Percentiles rank a stretch among this genome's conserved stretches.
phyloP scores from a whole-genome alignment of 2,329 filamentous ascomycete genomes.

The Sporothrix phasma region DNA sequence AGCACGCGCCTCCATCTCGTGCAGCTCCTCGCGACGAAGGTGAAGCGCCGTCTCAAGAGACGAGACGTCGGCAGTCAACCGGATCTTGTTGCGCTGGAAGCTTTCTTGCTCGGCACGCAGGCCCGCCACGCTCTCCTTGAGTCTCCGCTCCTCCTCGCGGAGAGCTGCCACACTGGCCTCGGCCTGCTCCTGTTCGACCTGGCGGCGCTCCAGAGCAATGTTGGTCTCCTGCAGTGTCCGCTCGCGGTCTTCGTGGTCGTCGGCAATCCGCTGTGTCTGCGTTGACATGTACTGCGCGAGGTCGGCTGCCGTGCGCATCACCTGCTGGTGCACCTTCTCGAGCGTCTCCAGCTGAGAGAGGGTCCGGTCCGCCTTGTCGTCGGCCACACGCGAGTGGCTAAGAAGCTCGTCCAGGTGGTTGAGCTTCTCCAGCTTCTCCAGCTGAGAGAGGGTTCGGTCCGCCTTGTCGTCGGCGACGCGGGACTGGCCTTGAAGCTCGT shows the following conservation, averaged over 20 bases:
- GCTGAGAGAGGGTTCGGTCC: slow-evolving; percentile 59
- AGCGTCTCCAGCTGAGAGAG: slow-evolving; percentile 70
- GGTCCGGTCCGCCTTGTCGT: slow-evolving; percentile 47
- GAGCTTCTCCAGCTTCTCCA: slow-evolving; percentile 52
- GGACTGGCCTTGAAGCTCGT: slow-evolving; percentile 49
- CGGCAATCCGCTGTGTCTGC: slow-evolving; percentile 63
- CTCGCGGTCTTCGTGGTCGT: slow-evolving; percentile 70
- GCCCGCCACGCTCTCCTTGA: slow-evolving; percentile 47
- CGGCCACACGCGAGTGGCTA: slow-evolving; percentile 44
- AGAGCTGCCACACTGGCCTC: slow-evolving; percentile 42
- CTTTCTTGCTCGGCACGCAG: slow-evolving; percentile 64
- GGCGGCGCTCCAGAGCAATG: slow-evolving; percentile 68
- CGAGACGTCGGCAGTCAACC: slow-evolving; percentile 75
- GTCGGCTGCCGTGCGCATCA: slow-evolving; percentile 73
- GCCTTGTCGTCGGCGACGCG: slow-evolving; percentile 37
- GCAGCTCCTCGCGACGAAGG: slow-evolving; percentile 81
- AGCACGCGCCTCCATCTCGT: slow-evolving; percentile 80
- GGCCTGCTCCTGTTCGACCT: slow-evolving; percentile 54
- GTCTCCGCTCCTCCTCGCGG: slow-evolving; percentile 40
- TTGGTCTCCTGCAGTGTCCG: slow-evolving; percentile 71
- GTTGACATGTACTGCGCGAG: slow-evolving; percentile 71
- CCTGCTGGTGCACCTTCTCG: slow-evolving; percentile 80
- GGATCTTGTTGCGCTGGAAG: slow-evolving; percentile 66
- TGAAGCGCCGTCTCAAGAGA: slow-evolving; percentile 83
- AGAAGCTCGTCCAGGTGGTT: slow-evolving; percentile 51